Evolutionary conservation across 176 grass and related monocot genomes (phyloP), one percentile per base, ranked within the genome.

Genomic region (Secale cereale): DNA sequence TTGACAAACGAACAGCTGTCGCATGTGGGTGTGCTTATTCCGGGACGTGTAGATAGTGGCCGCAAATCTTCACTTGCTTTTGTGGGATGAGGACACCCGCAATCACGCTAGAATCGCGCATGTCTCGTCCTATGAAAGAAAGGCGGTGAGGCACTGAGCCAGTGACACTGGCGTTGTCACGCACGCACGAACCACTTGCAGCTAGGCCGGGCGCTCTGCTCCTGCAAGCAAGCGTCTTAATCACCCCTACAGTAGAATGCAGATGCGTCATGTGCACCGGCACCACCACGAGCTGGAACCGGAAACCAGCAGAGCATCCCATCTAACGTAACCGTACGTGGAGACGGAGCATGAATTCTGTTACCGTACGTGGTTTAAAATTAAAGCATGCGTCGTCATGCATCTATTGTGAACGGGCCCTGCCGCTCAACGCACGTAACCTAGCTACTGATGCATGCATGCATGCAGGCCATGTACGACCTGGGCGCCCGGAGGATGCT

Each of bases 401-500:
- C 48, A 52, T 52, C 48, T 0, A 52, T 19, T 52, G 48, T 19
- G 16, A 52, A 17, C 16, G 16, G 48, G 48, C 16, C 48, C 48
- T 1, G 48, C 0, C 46, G 0, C 48, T 52, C 4, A 52, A 52
- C 19, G 46, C 5, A 50, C 46, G 48, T 52, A 19, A 50, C 46
- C 16, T 52, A 19, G 16, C 46, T 50, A 50, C 46, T 50, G 45
- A 50, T 50, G 46, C 25, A 65, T 85, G 87, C 87, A 50, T 50
- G 46, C 25, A 65, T 85, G 87, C 87, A 89, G 87, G 28, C 28
- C 8, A 60, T 89, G 56, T 85, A 81, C 45, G 65, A 9, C 0
- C 32, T 80, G 69, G 87, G 87, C 2, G 76, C 76, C 2, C 65
- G 87, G 54, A 80, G 78, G 54, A 33, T 89, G 36, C 57, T 83